Conservation (phyloP, 148 eudicot species). For the Arbutus unedo region DNA sequence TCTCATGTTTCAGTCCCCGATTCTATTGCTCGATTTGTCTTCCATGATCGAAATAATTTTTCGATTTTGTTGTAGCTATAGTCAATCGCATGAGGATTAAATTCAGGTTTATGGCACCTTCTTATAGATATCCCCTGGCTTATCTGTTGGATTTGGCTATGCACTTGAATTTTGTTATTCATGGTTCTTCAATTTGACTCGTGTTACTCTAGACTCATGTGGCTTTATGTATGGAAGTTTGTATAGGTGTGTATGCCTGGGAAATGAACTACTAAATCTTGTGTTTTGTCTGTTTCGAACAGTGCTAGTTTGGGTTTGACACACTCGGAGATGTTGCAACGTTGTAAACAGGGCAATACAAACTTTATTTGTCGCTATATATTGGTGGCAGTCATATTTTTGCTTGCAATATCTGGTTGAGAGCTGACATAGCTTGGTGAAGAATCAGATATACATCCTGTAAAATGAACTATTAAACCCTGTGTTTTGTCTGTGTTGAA, state of each 20-base stretch:
- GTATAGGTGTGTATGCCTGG: not conserved
- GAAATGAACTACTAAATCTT: not conserved
- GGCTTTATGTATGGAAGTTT: not conserved
- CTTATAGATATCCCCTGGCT: no score
- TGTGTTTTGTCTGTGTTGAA: not conserved
- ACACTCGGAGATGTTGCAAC: not conserved
- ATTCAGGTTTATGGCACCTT: not conserved
- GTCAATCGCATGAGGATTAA: not conserved
- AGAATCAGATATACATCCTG: not conserved
- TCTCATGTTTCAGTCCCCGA: no score
- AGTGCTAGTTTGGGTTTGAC: not conserved
- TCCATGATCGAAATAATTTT: not conserved
- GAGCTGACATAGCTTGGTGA: not conserved
- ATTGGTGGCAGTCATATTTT: not conserved
- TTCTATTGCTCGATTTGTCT: not conserved
- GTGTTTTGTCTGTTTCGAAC: not conserved
- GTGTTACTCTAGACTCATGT: not conserved
- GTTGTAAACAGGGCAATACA: not conserved
- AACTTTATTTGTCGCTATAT: not conserved
- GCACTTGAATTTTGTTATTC: not conserved
- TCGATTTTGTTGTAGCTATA: not conserved
- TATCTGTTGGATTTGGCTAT: not conserved
- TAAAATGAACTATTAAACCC: not conserved
- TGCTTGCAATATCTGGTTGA: not conserved
- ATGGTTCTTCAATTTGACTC: not conserved